Base-by-base conservation (phyloP, 306 rosid species). In the Cicer chorassanicum region DNA sequence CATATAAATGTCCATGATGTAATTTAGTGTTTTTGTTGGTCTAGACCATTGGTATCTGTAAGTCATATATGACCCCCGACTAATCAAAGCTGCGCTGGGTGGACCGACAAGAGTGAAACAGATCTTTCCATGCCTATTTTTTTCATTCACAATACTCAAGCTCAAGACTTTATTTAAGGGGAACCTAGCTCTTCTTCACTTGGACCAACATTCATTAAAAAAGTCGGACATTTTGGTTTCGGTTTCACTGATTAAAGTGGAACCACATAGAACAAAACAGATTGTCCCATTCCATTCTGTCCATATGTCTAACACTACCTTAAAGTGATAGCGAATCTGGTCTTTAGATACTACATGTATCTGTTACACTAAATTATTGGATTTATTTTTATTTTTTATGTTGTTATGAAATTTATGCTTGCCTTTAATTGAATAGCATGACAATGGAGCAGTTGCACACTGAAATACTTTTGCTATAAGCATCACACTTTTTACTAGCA, bases 371-470 rank as follows among this genome's bases (percentile, higher is more conserved):
- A 44, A 54, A 24, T 2, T 65, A 78, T 53, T 57, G 36, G 67
- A 74, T 51, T 64, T 60, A 13, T 42, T 76, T 24, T 68, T 76
- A 39, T 45, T 44, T 72, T 65, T 60, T 29, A 29, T 9, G 5
- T 46, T 63, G 41, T 13, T 67, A n/a, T 68, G 75, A 81, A 50
- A 38, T 65, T 71, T 49, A 50, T 74, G 61, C 14, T 48, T 74
- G 68, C 83, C 64, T 46, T 69, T 50, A 29, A 42, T 74, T 60
- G 16, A 70, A 54, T 63, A 68, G 46, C 59, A 72, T 62, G 61
- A 16, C 48, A 53, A 12, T 10, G 42, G 42, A 76, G 40, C 21
- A 75, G 38, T 78, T 73, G 10, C 55, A 56, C 40, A 6, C 48
- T 14, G 57, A 72, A 65, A 53, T 55, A 21, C 41, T 77, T 68